Percentiles rank a stretch among this genome's conserved stretches.
Evolutionary conservation across 495 filamentous ascomycete species (phyloP).

Genomic region (Penicillium desertorum): DNA sequence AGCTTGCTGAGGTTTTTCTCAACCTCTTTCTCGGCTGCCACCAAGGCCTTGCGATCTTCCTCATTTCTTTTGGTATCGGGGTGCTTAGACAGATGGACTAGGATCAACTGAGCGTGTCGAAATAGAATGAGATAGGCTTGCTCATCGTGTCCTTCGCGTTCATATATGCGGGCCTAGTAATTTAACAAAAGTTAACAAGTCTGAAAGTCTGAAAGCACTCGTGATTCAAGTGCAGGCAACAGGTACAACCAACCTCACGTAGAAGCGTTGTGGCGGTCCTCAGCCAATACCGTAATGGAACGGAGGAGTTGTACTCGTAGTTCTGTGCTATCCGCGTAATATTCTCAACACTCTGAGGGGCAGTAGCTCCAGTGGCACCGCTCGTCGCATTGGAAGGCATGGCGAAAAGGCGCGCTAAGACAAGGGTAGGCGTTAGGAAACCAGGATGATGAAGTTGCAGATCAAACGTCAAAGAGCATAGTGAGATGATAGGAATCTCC

Average conservation of each 20-base stretch:
- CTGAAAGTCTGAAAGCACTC: neutral
- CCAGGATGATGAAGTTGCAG: slow-evolving; percentile 13
- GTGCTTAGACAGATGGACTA: slow-evolving; percentile 59
- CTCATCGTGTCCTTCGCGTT: slow-evolving; percentile 79
- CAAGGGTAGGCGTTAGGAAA: neutral
- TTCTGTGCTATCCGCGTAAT: slow-evolving; percentile 68
- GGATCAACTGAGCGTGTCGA: slow-evolving; percentile 72
- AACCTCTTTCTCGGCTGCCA: slow-evolving; percentile 55
- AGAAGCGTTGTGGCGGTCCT: slow-evolving; percentile 73
- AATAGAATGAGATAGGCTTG: slow-evolving; percentile 85
- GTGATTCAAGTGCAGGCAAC: neutral
- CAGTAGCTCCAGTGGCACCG: slow-evolving; percentile 27
- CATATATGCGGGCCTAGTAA: slow-evolving; percentile 69
- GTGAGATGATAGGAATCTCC: slow-evolving; percentile 14
- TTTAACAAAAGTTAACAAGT: slow-evolving; percentile 12
- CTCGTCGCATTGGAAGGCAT: slow-evolving; percentile 34
- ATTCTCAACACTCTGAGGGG: slow-evolving; percentile 67
- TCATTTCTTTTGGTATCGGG: slow-evolving; percentile 51
- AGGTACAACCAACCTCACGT: slow-evolving; percentile 62
- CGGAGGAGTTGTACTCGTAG: slow-evolving; percentile 74
- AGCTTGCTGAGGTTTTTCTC: slow-evolving; percentile 54
- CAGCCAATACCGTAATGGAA: slow-evolving; percentile 78
- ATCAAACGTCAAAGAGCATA: slow-evolving; percentile 21
- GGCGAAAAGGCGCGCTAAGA: neutral
- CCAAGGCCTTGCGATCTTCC: slow-evolving; percentile 47